These are phyloP conservation scores for Acanthamoeba lenticulata DNA, from an alignment of 208 protist species.

Conservation along the genomic window DNA sequence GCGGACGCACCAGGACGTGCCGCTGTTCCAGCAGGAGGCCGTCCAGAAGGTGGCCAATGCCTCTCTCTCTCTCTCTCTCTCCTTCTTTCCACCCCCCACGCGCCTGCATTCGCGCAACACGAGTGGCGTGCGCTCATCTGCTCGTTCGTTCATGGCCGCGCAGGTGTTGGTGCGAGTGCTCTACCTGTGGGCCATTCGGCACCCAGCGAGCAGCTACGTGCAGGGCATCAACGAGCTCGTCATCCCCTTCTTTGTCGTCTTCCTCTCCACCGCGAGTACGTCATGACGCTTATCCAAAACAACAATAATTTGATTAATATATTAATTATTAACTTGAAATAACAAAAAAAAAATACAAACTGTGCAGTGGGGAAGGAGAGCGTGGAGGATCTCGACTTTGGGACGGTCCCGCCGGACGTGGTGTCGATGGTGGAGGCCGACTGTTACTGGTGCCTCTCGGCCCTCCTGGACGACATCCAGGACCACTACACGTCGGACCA, in stretches of 20 bases:
- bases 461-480: slow-evolving; percentile 87
- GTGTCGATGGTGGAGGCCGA: slow-evolving; percentile 88
- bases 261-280: slow-evolving; percentile 74
- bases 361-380: not conserved
- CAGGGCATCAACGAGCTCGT: slow-evolving; percentile 93
- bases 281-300: not conserved
- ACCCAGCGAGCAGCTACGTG: slow-evolving; percentile 91
- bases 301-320: no score
- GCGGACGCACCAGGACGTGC: slow-evolving; percentile 80
- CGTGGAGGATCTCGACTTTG: not conserved
- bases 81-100: not conserved
- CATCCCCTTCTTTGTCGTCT: slow-evolving; percentile 90
- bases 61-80: not conserved
- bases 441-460: slow-evolving; percentile 89
- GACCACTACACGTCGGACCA: slow-evolving; percentile 89
- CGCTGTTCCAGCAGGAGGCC: slow-evolving; percentile 80
- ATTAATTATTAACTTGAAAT: no score
- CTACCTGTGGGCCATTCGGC: slow-evolving; percentile 90
- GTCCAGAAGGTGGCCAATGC: slow-evolving; percentile 74
- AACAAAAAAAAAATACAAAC: no score
- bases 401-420: slow-evolving; percentile 28
- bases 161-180: slow-evolving; percentile 86
- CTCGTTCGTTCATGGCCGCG: not conserved
- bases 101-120: no score
- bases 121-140: not conserved